Evolutionary conservation across 1,139 yeast species (phyloP).

Genomic region (Candida buenavistaensis): DNA sequence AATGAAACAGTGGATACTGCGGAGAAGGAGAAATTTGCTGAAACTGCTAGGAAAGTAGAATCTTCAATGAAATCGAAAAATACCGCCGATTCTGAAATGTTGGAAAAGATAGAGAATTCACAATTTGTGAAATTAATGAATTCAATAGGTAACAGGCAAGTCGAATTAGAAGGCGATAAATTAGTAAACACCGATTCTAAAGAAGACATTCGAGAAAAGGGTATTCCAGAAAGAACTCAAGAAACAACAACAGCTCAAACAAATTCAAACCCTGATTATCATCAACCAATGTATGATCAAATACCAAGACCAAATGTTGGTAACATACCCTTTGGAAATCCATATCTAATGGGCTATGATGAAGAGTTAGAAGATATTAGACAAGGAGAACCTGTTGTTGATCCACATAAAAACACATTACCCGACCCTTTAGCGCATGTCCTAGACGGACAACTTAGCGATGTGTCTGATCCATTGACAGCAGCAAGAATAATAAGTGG

Average conservation of each 20-base stretch:
- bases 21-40: conserved; percentile 43
- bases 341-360: background rate
- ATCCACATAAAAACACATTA: conserved; percentile 24
- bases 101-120: conserved; percentile 37
- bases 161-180: conserved; percentile 44
- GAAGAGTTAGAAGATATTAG: too few relatives aligned
- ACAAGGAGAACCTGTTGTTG: conserved; percentile 6
- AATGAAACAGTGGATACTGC: too few relatives aligned
- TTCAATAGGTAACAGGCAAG: conserved; percentile 36
- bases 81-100: conserved; percentile 24
- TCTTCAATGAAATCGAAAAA: conserved; percentile 26
- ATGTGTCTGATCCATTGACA: conserved; percentile 31
- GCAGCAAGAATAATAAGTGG: conserved; percentile 48
- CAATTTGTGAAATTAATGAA: conserved; percentile 44
- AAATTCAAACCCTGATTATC: conserved; percentile 7
- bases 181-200: conserved; percentile 32
- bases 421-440: conserved; percentile 51
- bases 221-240: conserved; percentile 7
- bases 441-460: conserved; percentile 37
- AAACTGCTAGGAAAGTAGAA: conserved; percentile 40
- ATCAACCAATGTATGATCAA: conserved; percentile 11
- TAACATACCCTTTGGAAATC: background rate
- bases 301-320: conserved; percentile 2
- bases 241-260: background rate
- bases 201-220: conserved; percentile 13